Base-by-base conservation (phyloP, 305 asterid genomes). In the Rubia occidens region DNA sequence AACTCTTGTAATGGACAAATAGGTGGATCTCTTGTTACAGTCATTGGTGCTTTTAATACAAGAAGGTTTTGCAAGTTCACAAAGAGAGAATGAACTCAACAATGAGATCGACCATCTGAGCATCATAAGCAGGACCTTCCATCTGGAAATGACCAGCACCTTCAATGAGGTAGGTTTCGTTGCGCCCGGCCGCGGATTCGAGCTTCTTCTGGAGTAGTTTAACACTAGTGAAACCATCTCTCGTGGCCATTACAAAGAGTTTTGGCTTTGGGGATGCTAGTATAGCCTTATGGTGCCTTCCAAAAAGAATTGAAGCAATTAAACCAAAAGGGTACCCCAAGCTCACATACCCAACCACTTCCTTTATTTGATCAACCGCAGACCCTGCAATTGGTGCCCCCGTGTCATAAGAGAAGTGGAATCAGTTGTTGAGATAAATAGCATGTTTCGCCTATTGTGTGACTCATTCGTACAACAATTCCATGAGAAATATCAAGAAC, bases 331-430 rank as follows among this genome's bases (percentile, higher is more conserved):
- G 89, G 73, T 88, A 86, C 7, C 95, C 97, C 67, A 88, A 61
- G 83, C 91, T 81, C 71, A 85, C 96, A 69, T 82, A 90, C 13
- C 86, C 95, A 5, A 81, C 72, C 5, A 85, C 94, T 72, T 82
- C 86, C 45, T 84, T 85, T 45, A 85, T 72, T 72, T 75, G 75
- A 80, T 85, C 97, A 11, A 87, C 85, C 10, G 97, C 95, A 64
- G 92, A 84, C 64, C 97, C 95, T 8, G 97, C 92, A 66, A 87
- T 83, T 7, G 93, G 83, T 5, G 97, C 95, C 72, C 97, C 96
- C 84, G 63, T 37, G 58, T 49, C 5, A 15, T 8, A 42, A 9
- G 4, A 14, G 6, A 47, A 13, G 6, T 11, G 11, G 53, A 45
- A 45, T 13, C 5, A 45, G 53, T 45, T 13, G 17, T 2, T 13